Evolutionary conservation across 805 yeast genomes (phyloP).

Genomic region (Yamadazyma akitaensis): DNA sequence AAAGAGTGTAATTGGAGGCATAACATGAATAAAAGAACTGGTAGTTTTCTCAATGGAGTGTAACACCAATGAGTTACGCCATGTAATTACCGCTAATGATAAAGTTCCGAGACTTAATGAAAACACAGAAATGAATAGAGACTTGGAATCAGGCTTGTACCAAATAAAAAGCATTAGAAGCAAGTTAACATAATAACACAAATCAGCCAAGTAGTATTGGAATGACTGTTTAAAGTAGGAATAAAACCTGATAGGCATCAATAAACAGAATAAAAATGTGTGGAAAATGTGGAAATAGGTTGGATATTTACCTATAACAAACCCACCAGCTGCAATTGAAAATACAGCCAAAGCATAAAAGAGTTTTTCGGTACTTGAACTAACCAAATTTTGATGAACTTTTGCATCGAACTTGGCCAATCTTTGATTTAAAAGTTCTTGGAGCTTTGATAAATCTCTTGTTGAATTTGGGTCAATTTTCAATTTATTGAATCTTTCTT

Average conservation of each 20-base stretch:
- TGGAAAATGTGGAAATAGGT: constrained; percentile 73
- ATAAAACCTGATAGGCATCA: constrained; percentile 83
- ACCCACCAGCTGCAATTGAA: constrained; percentile 67
- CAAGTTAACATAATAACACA: constrained; percentile 86
- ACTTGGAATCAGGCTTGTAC: constrained; percentile 72
- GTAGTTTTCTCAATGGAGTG: constrained; percentile 93
- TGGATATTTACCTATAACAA: constrained; percentile 75
- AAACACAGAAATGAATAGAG: constrained; percentile 77
- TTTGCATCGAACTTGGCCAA: constrained; percentile 35
- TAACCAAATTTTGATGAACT: constrained; percentile 31
- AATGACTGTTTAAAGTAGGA: constrained; percentile 75
- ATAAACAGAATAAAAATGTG: constrained; percentile 52
- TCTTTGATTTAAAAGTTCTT: constrained; percentile 29
- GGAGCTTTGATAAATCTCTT: constrained; percentile 28
- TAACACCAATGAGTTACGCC: constrained; percentile 91
- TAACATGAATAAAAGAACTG: constrained; percentile 81
- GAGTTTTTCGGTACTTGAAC: constrained; percentile 57
- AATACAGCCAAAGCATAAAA: constrained; percentile 75
- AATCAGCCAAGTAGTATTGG: constrained; percentile 87
- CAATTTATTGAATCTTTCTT: constrained; percentile 26
- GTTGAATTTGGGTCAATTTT: constrained; percentile 16
- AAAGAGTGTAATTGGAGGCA: constrained; percentile 87
- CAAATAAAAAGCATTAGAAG: constrained; percentile 71
- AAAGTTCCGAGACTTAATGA: constrained; percentile 86
- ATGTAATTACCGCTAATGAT: constrained; percentile 89